Percentiles rank a stretch among this genome's conserved stretches.
These are phyloP conservation scores for Talaromyces thailandensis DNA, from an alignment of 495 filamentous ascomycete genomes.

Conservation along the genomic window DNA sequence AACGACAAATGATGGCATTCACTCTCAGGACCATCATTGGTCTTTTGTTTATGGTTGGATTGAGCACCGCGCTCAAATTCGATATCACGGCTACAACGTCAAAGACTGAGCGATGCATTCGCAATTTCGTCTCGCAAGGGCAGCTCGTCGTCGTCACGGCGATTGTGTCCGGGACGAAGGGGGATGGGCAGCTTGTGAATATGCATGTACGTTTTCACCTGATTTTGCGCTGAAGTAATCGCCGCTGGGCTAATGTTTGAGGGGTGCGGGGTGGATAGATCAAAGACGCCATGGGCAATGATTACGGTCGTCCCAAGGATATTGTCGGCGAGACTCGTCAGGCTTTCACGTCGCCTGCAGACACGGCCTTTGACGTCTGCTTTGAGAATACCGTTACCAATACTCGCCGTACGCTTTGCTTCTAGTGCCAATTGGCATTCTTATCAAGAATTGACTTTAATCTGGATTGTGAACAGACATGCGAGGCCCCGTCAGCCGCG, in stretches of 20 bases:
- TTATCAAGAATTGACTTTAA: no score
- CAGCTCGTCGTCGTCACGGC: slow-evolving; percentile 98
- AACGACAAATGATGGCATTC: slow-evolving; percentile 14
- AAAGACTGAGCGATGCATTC: slow-evolving; percentile 77
- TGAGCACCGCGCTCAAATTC: slow-evolving; percentile 72
- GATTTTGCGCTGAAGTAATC: not conserved
- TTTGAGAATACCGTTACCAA: slow-evolving; percentile 74
- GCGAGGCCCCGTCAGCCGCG: slow-evolving; percentile 53
- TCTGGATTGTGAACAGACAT: slow-evolving; percentile 18
- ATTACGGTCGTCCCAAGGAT: slow-evolving; percentile 86
- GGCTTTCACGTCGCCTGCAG: slow-evolving; percentile 91
- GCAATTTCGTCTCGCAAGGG: slow-evolving; percentile 90
- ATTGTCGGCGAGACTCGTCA: slow-evolving; percentile 85
- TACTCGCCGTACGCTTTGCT: slow-evolving; percentile 46
- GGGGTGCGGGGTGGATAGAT: slow-evolving; percentile 52
- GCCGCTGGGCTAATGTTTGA: not conserved
- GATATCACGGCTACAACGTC: slow-evolving; percentile 67
- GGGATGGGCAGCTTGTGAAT: slow-evolving; percentile 88
- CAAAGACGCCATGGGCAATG: slow-evolving; percentile 87
- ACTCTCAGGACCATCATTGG: slow-evolving; percentile 27
- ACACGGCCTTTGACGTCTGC: slow-evolving; percentile 94
- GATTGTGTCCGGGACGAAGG: slow-evolving; percentile 71
- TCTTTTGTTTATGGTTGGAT: slow-evolving; percentile 30
- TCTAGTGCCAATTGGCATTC: no score
- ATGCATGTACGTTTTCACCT: slow-evolving; percentile 68